Conservation (phyloP, 345 rosid species). For the Brassica incana region DNA sequence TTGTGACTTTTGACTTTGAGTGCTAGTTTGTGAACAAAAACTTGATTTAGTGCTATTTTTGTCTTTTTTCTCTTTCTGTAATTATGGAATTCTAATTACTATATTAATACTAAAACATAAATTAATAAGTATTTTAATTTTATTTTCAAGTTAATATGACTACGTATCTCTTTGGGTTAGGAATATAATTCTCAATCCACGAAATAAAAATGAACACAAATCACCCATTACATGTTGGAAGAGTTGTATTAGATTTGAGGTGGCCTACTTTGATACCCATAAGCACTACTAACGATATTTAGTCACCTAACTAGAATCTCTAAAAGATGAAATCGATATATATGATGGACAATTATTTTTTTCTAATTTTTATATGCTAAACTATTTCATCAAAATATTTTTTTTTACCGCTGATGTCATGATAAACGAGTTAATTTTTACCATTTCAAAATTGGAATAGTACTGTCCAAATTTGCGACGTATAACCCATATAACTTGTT, state of each 20-base stretch:
- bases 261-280: constrained; percentile 28
- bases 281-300: constrained; percentile 27
- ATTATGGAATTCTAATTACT: background rate
- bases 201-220: background rate
- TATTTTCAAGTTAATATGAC: background rate
- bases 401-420: background rate
- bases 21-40: too few species aligned
- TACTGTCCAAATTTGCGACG: too few species aligned
- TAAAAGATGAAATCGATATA: background rate
- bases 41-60: too few species aligned
- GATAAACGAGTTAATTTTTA: background rate
- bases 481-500: too few species aligned
- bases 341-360: background rate
- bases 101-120: background rate
- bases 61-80: too few species aligned
- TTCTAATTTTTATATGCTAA: background rate
- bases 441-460: too few species aligned
- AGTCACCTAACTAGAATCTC: constrained; percentile 17
- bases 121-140: background rate
- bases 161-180: background rate
- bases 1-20: too few species aligned
- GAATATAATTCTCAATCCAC: background rate
- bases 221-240: background rate
- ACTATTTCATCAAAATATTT: background rate
- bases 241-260: constrained; percentile 10